Base-by-base conservation (phyloP, 2,329 filamentous ascomycete species). In the Neopestalotiopsis rosae region DNA sequence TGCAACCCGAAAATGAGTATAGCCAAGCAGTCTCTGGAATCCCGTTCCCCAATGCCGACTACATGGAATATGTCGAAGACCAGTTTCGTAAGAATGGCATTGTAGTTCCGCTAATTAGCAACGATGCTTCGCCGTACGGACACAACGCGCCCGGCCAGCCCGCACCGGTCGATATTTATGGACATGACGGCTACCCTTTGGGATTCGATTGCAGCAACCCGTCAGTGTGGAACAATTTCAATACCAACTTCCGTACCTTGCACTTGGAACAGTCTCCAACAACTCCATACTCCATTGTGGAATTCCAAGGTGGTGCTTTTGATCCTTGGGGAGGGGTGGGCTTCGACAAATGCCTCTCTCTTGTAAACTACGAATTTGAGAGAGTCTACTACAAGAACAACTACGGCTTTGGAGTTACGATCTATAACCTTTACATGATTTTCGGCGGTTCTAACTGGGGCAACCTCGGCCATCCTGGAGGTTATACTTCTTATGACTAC, bases 391-490 rank as follows among this genome's bases (percentile, higher is more conserved):
- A 94, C 80, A 95, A 94, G 83, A 93, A 94, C 73, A 85, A 90
- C 61, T 87, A 90, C 66, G 88, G 89, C 49, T 88, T 90, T 17
- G 90, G 89, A 0, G 86, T 90, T 5, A 89, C 87, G 0, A 88
- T 95, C 5, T 83, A 94, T 69, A 94, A 90, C 71, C 75, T 94
- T 70, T 42, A 1, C 42, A 88, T 65, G 87, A 90, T 87, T 0
- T 93, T 87, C 72, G 93, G 93, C 14, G 93, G 93, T 5, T 95
- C 93, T 0, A 96, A 95, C 76, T 95, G 93, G 93, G 93, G 93
- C 0, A 95, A 94, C 71, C 79, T 94, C 4, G 91, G 92, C 0
- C 89, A 94, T 72, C 86, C 90, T 10, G 90, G 89, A 12, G 89
- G 86, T 2, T 90, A 90, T 70, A 90, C 87, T 0, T 87, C 85